Conservation (phyloP, 2,329 filamentous ascomycete species). For the Aspergillus thermomutatus region DNA sequence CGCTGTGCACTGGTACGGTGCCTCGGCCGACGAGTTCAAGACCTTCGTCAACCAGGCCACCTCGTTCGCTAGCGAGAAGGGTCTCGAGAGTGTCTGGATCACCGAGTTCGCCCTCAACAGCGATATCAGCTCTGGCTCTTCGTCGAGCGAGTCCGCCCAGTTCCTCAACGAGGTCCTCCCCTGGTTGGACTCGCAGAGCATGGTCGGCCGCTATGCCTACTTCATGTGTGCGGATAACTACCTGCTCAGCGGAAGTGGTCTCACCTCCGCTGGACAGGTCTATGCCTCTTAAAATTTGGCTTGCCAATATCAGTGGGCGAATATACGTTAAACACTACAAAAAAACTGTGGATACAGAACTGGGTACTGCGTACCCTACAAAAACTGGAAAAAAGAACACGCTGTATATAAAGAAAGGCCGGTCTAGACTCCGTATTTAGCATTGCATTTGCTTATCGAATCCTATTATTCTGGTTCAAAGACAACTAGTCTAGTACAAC, state of each 20-base stretch:
- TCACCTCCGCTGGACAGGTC: constrained; percentile 29
- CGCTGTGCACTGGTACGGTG: constrained; percentile 46
- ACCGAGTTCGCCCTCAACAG: constrained; percentile 43
- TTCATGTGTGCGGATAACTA: constrained; percentile 36
- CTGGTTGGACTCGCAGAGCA: constrained; percentile 38
- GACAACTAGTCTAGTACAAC: too few species aligned
- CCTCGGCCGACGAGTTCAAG: constrained; percentile 35
- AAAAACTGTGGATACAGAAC: background rate
- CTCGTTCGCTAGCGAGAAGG: constrained; percentile 28
- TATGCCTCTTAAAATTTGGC: constrained; percentile 16
- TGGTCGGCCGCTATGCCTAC: constrained; percentile 43
- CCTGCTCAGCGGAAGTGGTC: constrained; percentile 23
- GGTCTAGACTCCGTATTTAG: background rate
- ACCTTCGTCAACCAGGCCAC: constrained; percentile 36
- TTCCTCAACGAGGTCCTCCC: constrained; percentile 39
- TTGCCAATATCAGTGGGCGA: background rate
- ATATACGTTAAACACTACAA: background rate
- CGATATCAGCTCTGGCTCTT: constrained; percentile 20
- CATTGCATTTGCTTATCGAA: background rate
- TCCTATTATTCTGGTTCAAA: background rate
- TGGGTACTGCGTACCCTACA: background rate
- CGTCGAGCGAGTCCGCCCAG: constrained; percentile 20
- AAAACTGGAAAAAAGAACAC: background rate
- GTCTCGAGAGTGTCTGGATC: constrained; percentile 43
- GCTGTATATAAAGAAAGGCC: background rate